phyloP scores from a whole-genome alignment of 257 asterid species.

The Solanum okadae region DNA sequence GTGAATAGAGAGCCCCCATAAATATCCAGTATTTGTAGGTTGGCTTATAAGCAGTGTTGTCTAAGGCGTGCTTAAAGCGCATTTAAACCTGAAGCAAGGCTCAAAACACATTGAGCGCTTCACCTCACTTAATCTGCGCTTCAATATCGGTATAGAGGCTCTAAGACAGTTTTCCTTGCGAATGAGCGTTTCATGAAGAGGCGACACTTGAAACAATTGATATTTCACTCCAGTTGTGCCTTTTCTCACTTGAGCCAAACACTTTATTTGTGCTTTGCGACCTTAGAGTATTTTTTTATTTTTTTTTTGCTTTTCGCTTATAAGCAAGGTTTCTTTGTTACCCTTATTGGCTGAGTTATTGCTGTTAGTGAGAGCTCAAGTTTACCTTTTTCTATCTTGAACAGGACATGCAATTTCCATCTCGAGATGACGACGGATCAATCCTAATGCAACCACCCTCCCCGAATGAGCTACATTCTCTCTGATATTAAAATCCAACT shows the following conservation, averaged over 20 bases:
- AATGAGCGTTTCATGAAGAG: background rate
- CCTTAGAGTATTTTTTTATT: background rate
- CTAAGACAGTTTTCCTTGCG: background rate
- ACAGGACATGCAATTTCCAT: slow-evolving; percentile 4
- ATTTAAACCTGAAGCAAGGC: background rate
- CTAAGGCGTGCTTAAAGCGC: background rate
- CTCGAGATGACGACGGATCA: background rate
- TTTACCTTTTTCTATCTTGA: background rate
- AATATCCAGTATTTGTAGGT: background rate
- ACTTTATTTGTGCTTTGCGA: background rate
- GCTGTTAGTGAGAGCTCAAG: background rate
- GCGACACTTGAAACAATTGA: background rate
- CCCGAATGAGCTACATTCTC: background rate
- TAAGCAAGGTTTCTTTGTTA: background rate
- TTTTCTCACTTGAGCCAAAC: background rate
- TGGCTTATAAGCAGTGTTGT: background rate
- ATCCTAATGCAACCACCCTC: slow-evolving; percentile 3
- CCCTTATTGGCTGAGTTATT: no score
- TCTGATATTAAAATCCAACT: background rate
- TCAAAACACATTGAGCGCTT: background rate
- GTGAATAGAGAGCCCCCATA: background rate
- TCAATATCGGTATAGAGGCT: background rate
- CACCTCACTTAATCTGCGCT: background rate
- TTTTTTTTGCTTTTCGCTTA: background rate
- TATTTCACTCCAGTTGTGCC: background rate